Conservation (phyloP, 768 basidiomycete genomes). For the Infundibulicybe gibba region DNA sequence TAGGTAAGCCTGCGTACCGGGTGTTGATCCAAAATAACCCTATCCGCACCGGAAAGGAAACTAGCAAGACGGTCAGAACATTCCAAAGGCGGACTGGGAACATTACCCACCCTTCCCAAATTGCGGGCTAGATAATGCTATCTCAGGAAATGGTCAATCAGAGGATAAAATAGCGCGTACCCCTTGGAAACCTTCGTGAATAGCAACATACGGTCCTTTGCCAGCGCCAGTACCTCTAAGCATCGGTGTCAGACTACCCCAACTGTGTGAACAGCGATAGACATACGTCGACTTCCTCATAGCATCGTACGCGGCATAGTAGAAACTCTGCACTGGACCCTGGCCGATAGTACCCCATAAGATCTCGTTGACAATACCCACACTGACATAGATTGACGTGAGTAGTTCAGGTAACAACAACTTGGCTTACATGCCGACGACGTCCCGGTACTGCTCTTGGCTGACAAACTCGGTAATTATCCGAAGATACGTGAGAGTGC, state of each 20-base stretch:
- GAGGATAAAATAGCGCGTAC: conserved; percentile 30
- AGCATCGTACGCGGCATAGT: conserved; percentile 39
- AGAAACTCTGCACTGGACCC: conserved; percentile 20
- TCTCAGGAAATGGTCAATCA: conserved; percentile 4
- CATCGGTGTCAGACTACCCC: background rate
- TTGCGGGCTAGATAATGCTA: conserved; percentile 26
- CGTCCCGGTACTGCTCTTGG: conserved; percentile 72
- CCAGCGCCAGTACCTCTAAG: conserved; percentile 65
- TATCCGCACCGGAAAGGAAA: conserved; percentile 66
- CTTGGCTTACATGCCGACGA: conserved; percentile 55
- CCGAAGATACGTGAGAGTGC: conserved; percentile 78
- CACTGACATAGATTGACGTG: conserved; percentile 16
- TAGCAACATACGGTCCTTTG: conserved; percentile 44
- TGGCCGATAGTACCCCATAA: conserved; percentile 56
- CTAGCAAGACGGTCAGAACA: background rate
- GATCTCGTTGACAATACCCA: conserved; percentile 57
- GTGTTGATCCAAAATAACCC: conserved; percentile 74
- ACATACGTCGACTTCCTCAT: conserved; percentile 40
- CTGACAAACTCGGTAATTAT: conserved; percentile 82
- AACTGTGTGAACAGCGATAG: background rate
- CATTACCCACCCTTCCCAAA: conserved; percentile 39
- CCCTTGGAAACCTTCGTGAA: conserved; percentile 40
- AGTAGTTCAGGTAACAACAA: conserved; percentile 7
- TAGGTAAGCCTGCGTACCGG: conserved; percentile 48
- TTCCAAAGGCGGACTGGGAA: background rate